Conservation (phyloP, 140 eudicot species). For the Flaveria floridana region DNA sequence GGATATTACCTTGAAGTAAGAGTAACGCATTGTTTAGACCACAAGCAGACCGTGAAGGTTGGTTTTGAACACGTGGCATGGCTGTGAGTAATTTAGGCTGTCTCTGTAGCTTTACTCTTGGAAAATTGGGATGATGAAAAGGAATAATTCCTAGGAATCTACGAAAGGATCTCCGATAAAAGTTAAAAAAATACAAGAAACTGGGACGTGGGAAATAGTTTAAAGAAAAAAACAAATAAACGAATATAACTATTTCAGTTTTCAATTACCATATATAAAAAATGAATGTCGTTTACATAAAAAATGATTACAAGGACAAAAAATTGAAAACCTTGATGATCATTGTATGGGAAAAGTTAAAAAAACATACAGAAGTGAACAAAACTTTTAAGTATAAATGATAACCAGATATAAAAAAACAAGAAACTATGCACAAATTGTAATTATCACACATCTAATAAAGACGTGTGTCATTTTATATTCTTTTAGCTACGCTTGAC, state of each 20-base stretch:
- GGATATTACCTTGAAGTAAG: neutral
- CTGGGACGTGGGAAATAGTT: slow-evolving; percentile 30
- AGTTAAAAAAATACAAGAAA: slow-evolving; percentile 26
- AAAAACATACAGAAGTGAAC: neutral
- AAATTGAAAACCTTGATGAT: neutral
- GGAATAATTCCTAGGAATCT: slow-evolving; percentile 57
- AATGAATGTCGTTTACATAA: neutral
- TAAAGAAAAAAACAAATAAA: slow-evolving; percentile 19
- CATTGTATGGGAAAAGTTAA: neutral
- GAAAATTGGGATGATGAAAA: slow-evolving; percentile 19
- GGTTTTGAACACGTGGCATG: slow-evolving; percentile 21
- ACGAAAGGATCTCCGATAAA: slow-evolving; percentile 23
- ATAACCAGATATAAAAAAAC: neutral
- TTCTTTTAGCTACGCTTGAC: neutral
- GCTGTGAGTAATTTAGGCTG: neutral
- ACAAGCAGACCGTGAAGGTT: slow-evolving; percentile 12
- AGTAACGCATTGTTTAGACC: slow-evolving; percentile 17
- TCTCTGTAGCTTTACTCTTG: neutral
- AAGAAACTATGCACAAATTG: neutral
- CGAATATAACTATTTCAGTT: slow-evolving; percentile 9
- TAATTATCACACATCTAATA: neutral
- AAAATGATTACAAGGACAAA: neutral
- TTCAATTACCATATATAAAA: neutral
- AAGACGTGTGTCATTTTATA: neutral
- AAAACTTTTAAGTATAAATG: neutral